phyloP scores from a whole-genome alignment of 805 yeast species.

The Pichia scutulata region DNA sequence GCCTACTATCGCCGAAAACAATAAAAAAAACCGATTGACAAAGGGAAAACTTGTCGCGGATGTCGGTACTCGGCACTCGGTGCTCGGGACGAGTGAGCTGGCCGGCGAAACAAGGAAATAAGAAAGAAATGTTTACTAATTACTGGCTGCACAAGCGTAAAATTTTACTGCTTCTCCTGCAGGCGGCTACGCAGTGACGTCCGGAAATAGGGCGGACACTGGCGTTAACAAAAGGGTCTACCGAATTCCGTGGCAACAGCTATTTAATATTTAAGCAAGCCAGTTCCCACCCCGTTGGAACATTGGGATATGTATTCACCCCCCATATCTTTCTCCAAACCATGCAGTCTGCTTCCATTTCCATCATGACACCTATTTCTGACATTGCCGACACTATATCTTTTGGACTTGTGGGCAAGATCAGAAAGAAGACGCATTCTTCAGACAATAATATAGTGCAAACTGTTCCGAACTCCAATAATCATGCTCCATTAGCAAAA shows the following conservation, averaged over 20 bases:
- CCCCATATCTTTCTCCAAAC: background rate
- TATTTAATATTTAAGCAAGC: background rate
- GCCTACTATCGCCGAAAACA: too few relatives aligned
- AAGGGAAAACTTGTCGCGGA: too few relatives aligned
- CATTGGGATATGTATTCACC: too few relatives aligned
- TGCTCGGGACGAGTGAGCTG: background rate
- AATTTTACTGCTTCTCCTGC: too few relatives aligned
- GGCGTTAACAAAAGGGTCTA: background rate
- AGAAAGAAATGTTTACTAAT: too few relatives aligned
- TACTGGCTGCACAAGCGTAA: too few relatives aligned
- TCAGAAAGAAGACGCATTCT: slow-evolving; percentile 11
- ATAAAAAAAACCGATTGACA: too few relatives aligned
- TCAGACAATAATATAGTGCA: slow-evolving; percentile 2
- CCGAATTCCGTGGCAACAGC: background rate
- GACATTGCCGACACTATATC: slow-evolving; percentile 14
- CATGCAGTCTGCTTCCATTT: background rate
- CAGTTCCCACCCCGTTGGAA: background rate
- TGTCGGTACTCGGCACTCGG: background rate
- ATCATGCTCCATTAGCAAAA: background rate
- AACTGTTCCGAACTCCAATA: background rate
- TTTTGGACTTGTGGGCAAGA: slow-evolving; percentile 12
- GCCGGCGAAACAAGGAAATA: too few relatives aligned
- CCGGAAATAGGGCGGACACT: background rate
- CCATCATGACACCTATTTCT: slow-evolving; percentile 6
- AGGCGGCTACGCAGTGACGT: background rate